These are phyloP conservation scores for Paraphaeosphaeria minitans DNA, from an alignment of 2,329 filamentous ascomycete species.

Conservation along the genomic window DNA sequence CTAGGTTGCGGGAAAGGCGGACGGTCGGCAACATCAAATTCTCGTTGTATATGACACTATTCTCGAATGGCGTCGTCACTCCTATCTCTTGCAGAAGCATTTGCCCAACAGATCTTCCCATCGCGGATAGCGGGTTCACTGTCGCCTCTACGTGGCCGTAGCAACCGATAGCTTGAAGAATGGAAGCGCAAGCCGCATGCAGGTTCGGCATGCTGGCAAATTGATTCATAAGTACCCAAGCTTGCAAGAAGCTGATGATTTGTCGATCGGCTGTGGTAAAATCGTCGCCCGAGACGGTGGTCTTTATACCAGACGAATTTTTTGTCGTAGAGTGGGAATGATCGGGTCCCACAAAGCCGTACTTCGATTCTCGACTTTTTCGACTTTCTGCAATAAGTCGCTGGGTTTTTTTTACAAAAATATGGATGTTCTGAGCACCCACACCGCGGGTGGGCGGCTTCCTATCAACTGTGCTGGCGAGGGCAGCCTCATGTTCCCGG, in stretches of 20 bases:
- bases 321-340: slow-evolving; percentile 35
- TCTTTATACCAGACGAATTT: slow-evolving; percentile 22
- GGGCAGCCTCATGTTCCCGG: slow-evolving; percentile 52
- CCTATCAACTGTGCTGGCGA: slow-evolving; percentile 11
- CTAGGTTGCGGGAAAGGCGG: slow-evolving; percentile 51
- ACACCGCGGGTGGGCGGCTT: slow-evolving; percentile 3
- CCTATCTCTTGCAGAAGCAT: slow-evolving; percentile 78
- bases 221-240: slow-evolving; percentile 55
- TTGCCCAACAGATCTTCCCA: slow-evolving; percentile 51
- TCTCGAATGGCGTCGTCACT: slow-evolving; percentile 72
- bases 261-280: slow-evolving; percentile 60
- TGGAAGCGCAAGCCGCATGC: slow-evolving; percentile 65
- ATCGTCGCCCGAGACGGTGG: slow-evolving; percentile 23
- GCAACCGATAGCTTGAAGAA: slow-evolving; percentile 65
- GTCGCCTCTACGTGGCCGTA: slow-evolving; percentile 56
- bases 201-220: slow-evolving; percentile 54
- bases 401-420: slow-evolving; percentile 50
- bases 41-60: slow-evolving; percentile 66
- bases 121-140: slow-evolving; percentile 43
- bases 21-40: slow-evolving; percentile 58
- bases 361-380: slow-evolving; percentile 39
- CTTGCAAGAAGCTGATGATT: slow-evolving; percentile 71
- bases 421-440: slow-evolving; percentile 38
- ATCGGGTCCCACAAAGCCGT: slow-evolving; percentile 47
- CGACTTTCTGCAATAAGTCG: slow-evolving; percentile 49